Evolutionary conservation across 108 stramenopile species (phyloP), one percentile per base, ranked within the genome.

Genomic region (Pseudonitzschia delicatissima): DNA sequence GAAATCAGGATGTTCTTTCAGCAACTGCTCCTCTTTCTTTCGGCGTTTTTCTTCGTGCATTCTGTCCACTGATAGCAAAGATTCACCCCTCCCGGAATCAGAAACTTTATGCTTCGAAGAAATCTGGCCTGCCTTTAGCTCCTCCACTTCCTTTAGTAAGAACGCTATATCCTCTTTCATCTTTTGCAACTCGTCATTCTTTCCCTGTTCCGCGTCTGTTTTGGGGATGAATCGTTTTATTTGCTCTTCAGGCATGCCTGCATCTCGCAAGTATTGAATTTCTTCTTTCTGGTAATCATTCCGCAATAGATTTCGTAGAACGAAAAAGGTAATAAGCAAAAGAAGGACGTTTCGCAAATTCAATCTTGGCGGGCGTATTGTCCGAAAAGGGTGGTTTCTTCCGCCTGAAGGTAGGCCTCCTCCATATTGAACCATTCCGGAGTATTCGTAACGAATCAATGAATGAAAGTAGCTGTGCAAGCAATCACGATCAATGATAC

Each of bases 1-100:
- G 52, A 74, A 74, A 36, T 62, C 66, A 25, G 73, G 73, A 55
- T 74, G 35, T 4, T 74, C 60, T 33, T 51, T 52, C 50, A 66
- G 31, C 17, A 74, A 36, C 59, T 74, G 37, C 48, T 50, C 73
- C 53, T 67, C 66, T 18, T 62, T 28, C 9, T 18, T 50, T 37
- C 36, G 35, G 12, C 73, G 66, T 37, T 74, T 74, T 36, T 62
- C 33, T 18, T 62, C 15, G 34, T 74, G 66, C 29, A 74, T 28
- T 7, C 49, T 29, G 32, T 74, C 73, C 73, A 74, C 67, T 32
- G 32, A n/a, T 47, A 52, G 62, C 39, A 74, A 40, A 3, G 39
- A 28, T 2, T 55, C 60, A 20, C 47, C 64, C 36, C 73, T 27
- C 21, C 17, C 66, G n/a, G 8, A 36, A 18, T n/a, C 34, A 2